A percentile compares a stretch with the other conserved stretches of the same genome.
These are phyloP conservation scores for Halenospora varia DNA, from an alignment of 495 filamentous ascomycete species.

Conservation along the genomic window DNA sequence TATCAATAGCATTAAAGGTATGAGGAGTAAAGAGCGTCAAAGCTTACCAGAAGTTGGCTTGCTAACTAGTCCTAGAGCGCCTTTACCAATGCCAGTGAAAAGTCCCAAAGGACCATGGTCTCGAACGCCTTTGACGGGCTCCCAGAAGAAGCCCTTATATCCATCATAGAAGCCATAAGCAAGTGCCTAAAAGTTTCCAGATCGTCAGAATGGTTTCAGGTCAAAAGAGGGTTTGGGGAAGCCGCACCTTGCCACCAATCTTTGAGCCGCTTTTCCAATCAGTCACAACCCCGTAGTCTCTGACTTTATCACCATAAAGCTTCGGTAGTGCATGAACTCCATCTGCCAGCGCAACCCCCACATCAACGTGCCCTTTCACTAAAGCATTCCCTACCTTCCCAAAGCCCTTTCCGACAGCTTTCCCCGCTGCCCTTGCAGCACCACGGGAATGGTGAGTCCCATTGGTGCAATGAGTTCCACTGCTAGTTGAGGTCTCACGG, in stretches of 20 bases:
- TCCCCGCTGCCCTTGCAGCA: slow-evolving; percentile 3
- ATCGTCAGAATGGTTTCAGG: not conserved
- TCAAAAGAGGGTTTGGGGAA: not conserved
- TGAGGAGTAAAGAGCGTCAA: not conserved
- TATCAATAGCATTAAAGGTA: not conserved
- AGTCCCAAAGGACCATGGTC: slow-evolving; percentile 29
- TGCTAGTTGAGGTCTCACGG: too few relatives aligned
- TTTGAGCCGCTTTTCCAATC: slow-evolving; percentile 50
- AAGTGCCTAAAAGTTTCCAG: slow-evolving; percentile 17
- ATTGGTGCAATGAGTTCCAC: too few relatives aligned
- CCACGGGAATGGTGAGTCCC: not conserved
- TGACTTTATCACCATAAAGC: slow-evolving; percentile 55
- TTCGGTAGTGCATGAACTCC: slow-evolving; percentile 50
- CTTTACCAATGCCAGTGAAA: slow-evolving; percentile 32
- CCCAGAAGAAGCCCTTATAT: slow-evolving; percentile 29
- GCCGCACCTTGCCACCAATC: slow-evolving; percentile 36
- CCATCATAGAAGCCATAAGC: slow-evolving; percentile 34
- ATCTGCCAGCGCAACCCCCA: slow-evolving; percentile 5
- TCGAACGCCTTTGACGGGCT: slow-evolving; percentile 30
- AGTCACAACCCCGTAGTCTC: slow-evolving; percentile 48
- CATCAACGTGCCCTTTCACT: slow-evolving; percentile 27
- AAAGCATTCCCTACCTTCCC: not conserved
- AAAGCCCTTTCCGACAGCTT: not conserved
- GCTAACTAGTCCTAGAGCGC: slow-evolving; percentile 25
- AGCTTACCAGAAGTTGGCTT: slow-evolving; percentile 11